Evolutionary conservation across 2,329 filamentous ascomycete genomes (phyloP).

Genomic region (Colletotrichum sp.): DNA sequence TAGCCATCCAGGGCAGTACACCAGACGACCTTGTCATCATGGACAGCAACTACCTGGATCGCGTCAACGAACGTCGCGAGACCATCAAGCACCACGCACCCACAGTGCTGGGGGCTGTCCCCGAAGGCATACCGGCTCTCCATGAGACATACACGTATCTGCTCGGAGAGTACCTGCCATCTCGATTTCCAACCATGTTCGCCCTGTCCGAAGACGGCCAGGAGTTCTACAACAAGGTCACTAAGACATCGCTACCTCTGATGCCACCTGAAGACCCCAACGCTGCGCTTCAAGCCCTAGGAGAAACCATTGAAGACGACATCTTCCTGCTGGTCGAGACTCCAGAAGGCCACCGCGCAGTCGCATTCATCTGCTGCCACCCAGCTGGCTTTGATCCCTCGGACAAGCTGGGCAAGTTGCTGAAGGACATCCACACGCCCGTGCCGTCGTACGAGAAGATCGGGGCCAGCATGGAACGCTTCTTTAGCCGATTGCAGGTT

Average conservation of each 20-base stretch:
- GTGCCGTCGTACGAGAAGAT: conserved; percentile 63
- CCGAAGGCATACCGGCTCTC: conserved; percentile 45
- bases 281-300: conserved; percentile 44
- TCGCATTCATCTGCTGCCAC: conserved; percentile 58
- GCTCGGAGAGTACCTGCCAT: conserved; percentile 50
- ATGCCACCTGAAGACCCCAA: conserved; percentile 31
- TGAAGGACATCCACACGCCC: conserved; percentile 55
- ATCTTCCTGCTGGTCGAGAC: conserved; percentile 54
- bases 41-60: conserved; percentile 53
- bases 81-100: conserved; percentile 43
- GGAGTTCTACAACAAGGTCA: conserved; percentile 45
- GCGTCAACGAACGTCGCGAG: conserved; percentile 43
- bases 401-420: conserved; percentile 51
- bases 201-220: conserved; percentile 33
- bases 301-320: conserved; percentile 61
- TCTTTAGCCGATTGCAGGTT: conserved; percentile 52
- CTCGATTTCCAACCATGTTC: conserved; percentile 55
- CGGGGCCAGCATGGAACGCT: conserved; percentile 59
- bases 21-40: conserved; percentile 59
- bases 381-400: conserved; percentile 58
- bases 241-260: conserved; percentile 32
- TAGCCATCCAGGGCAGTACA: conserved; percentile 46
- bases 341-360: conserved; percentile 43
- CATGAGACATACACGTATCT: conserved; percentile 55
- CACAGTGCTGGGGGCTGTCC: conserved; percentile 47